These are phyloP conservation scores for Obelidium mucronatum DNA, from an alignment of 192 early-diverging fungal species.

Conservation along the genomic window DNA sequence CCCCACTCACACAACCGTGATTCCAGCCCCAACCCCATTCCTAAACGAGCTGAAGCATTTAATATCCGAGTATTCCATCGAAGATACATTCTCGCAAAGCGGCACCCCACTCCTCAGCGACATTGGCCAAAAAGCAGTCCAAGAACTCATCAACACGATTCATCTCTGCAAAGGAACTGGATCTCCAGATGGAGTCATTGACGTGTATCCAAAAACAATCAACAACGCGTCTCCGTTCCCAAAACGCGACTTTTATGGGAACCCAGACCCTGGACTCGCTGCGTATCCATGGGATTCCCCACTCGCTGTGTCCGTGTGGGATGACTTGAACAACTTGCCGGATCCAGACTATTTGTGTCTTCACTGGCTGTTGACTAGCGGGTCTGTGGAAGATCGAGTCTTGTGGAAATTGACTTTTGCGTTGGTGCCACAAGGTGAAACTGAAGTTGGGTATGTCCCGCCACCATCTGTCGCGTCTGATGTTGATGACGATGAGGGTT, in stretches of 20 bases:
- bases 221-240: background rate
- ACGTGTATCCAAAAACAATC: background rate
- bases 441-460: slow-evolving; percentile 24
- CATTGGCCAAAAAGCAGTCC: background rate
- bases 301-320: background rate
- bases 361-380: slow-evolving; percentile 25
- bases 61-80: slow-evolving; percentile 39
- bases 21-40: slow-evolving; percentile 42
- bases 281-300: background rate
- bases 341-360: background rate
- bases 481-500: background rate
- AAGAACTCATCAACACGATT: background rate
- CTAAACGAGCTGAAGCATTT: slow-evolving; percentile 41
- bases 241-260: background rate
- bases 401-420: slow-evolving; percentile 13
- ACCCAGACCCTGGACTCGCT: background rate
- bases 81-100: too few relatives aligned
- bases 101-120: background rate
- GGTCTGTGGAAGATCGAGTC: background rate
- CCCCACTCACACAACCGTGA: slow-evolving; percentile 27
- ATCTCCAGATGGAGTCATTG: background rate
- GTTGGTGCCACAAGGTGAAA: background rate
- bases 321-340: background rate
- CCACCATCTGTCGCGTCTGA: background rate
- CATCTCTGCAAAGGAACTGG: background rate